Base-by-base conservation (phyloP, 1,139 yeast genomes). In the Geotrichum aggregatum region DNA sequence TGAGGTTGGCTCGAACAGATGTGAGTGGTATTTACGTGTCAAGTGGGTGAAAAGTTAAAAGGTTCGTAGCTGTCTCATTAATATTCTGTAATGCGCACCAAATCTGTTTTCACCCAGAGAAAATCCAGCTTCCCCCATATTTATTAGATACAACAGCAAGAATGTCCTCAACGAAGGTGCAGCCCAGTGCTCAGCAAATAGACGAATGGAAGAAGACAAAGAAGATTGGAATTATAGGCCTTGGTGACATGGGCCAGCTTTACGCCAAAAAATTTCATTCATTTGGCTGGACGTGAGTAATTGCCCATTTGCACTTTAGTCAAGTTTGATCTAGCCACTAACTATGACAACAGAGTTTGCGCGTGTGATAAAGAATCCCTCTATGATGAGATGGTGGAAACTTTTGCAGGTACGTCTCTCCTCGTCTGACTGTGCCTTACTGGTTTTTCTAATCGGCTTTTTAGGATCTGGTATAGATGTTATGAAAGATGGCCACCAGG, bases 221-320 rank as follows among this genome's bases (percentile, higher is more conserved):
- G 65, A 74, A 73, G 39, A 78, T 92, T 47, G 98, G 98, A 1
- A 86, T 92, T 58, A 91, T 92, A 54, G 98, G 98, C 0, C 78
- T 92, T 42, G 98, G 98, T 26, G 98, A 92, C 66, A 92, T 92
- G 98, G 98, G 98, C 14, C 72, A 80, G 43, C 71, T 92, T 59
- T 92, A 92, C 63, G 98, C 98, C 56, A 74, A 76, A 16, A 71
- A 84, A 53, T 84, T 94, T 63, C 75, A 87, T 22, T 76, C 76
- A 47, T 94, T 91, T 1, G 98, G 98, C 1, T 88, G 96, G 96
- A 77, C 68, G 59, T 69, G 54, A 51, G 71, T 62, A 34, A 18
- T 28, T 10, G 30, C 16, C 13, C 11, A 49, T 10, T 18, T 44
- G 21, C 16, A 22, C 22, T 22, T n/a, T n/a, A n/a, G n/a, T n/a